Evolutionary conservation across 805 yeast species (phyloP), one percentile per base, ranked within the genome.

Genomic region (Barnettozyma populi): DNA sequence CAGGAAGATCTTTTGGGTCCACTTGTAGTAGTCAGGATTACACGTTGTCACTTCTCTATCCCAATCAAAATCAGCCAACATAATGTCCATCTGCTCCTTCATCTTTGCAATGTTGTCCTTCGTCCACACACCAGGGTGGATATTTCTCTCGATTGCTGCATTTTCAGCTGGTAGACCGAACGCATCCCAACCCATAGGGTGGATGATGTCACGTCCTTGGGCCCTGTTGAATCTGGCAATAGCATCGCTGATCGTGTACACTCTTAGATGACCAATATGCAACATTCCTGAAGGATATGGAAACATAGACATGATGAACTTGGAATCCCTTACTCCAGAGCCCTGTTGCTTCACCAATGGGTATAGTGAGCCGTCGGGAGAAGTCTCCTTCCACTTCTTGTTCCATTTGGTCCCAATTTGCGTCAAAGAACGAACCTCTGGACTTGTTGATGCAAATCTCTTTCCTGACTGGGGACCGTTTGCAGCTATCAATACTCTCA

Each of bases 141-240:
- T 73, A 1, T 80, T 80, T 52, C 95, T 69, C 63, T 90, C 96
- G 27, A 89, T 82, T 0, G 99, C 99, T 0, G 99, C 99, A 64
- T 94, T 94, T 63, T 94, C 99, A 1, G 99, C 99, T 0, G 99
- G 99, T 24, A 94, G 71, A 1, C 99, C 99, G 73, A 94, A 94
- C 0, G 98, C 96, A 71, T 94, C 99, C 97, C 97, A 94, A 0
- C 99, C 99, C 95, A 94, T 90, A 0, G 98, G 97, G 62, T 94
- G 96, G 2, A 92, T 72, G 13, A 92, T 96, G 35, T 81, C 69
- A 55, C 74, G 76, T 1, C 97, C 97, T 44, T 76, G 78, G 67
- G 87, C 75, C 53, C 94, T 72, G 54, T 87, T 78, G 64, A 78
- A 92, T 54, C 98, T 71, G 1, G 95, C 76, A 36, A 94, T 62